Conservation (phyloP, 805 yeast species). For the Kluyveromyces siamensis region DNA sequence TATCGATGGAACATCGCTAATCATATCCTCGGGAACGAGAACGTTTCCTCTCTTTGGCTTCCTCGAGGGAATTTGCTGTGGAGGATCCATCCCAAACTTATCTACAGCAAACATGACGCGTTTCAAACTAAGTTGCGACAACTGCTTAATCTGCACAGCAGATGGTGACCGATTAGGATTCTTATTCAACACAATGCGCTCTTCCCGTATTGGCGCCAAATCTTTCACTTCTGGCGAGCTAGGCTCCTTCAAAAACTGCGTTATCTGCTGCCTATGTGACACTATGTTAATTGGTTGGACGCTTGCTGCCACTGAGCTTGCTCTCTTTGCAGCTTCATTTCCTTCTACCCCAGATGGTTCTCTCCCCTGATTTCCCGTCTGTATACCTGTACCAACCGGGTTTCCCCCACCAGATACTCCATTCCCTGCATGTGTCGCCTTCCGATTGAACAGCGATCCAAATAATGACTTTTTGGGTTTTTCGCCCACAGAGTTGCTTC, state of each 20-base stretch:
- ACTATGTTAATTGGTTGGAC: background rate
- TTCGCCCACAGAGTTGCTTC: constrained; percentile 15
- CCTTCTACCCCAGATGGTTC: background rate
- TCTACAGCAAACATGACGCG: constrained; percentile 75
- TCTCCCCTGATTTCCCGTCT: background rate
- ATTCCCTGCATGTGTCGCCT: background rate
- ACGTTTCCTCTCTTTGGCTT: constrained; percentile 76
- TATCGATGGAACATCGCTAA: constrained; percentile 50
- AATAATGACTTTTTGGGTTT: constrained; percentile 23
- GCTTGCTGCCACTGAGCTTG: background rate
- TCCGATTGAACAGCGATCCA: constrained; percentile 21
- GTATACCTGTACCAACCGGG: background rate
- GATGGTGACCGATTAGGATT: constrained; percentile 32
- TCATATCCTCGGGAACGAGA: constrained; percentile 56
- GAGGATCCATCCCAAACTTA: constrained; percentile 70
- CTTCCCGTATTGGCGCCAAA: constrained; percentile 15
- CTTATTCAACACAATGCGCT: constrained; percentile 35
- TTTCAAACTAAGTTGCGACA: constrained; percentile 33
- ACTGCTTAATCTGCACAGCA: constrained; percentile 24
- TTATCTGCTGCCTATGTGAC: constrained; percentile 8
- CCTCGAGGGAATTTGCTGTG: constrained; percentile 88
- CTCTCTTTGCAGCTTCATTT: background rate
- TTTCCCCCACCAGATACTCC: constrained; percentile 1
- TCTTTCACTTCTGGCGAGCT: constrained; percentile 14
- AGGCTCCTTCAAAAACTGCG: constrained; percentile 10